Evolutionary conservation across 1,284 basidiomycete species (phyloP), one percentile per base, ranked within the genome.

Genomic region (Lignosus rhinocerotis): DNA sequence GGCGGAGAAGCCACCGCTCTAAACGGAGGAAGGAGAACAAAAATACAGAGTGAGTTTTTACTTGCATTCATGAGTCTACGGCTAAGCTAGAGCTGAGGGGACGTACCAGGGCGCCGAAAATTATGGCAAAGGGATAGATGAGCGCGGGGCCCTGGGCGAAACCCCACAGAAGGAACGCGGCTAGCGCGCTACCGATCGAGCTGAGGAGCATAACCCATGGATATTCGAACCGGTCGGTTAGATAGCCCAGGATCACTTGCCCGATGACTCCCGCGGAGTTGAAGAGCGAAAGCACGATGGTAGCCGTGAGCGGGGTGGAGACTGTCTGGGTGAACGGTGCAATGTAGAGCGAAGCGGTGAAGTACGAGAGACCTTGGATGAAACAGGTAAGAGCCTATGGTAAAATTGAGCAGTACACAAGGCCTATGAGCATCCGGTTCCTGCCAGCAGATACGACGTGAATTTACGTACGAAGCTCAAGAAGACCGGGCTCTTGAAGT

Each of bases 341-440:
- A 47, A 70, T 69, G 59, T 71, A 70, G 11, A 70, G 66, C 38
- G 69, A 71, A 38, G 69, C 70, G 21, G 68, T 68, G 66, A 69
- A 69, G 58, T 67, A 70, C 1, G 67, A 67, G 7, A 71, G 57
- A 10, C 67, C 68, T 62, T 71, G 69, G 17, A 71, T 54, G 48
- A 66, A 58, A 44, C 60, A 62, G 25, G 67, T 65, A 36, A 61
- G 55, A 14, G 62, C 48, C 69, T 69, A 38, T 14, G 12, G n/a
- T 7, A n/a, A 34, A 11, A 34, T 11, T 41, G 25, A 44, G 53
- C 30, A 33, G 39, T 4, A 14, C 19, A 31, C 25, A 25, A 25
- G 25, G 32, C 19, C 30, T n/a, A 32, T 25, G 21, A 31, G 14
- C 16, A 17, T 7, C 31, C n/a, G 16, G 3, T 32, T 34, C 17